Evolutionary conservation across 352 stramenopile species (phyloP).

Genomic region (Peronospora destructor): DNA sequence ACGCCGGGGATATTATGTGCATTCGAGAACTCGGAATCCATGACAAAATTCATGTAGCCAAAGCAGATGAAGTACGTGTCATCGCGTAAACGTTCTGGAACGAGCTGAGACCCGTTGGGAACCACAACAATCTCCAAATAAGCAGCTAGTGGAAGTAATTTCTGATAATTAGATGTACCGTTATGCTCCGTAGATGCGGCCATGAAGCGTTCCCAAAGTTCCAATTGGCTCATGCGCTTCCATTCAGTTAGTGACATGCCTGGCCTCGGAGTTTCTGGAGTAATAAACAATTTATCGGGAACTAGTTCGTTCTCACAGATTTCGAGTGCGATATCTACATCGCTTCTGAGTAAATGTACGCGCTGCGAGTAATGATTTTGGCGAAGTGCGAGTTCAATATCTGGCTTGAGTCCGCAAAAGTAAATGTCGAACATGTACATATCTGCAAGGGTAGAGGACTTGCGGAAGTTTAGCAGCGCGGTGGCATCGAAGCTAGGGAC

Average conservation of each 20-base stretch:
- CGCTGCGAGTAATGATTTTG: slow-evolving; percentile 42
- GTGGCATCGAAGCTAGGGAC: slow-evolving; percentile 74
- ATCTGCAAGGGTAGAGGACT: slow-evolving; percentile 50
- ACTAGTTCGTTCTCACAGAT: slow-evolving; percentile 60
- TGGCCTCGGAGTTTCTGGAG: slow-evolving; percentile 22
- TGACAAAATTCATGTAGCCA: slow-evolving; percentile 66
- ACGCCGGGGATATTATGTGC: slow-evolving; percentile 55
- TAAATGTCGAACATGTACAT: slow-evolving; percentile 73
- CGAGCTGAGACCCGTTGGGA: slow-evolving; percentile 32
- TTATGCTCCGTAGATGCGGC: slow-evolving; percentile 28
- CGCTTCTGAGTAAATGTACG: slow-evolving; percentile 43
- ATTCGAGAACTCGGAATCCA: slow-evolving; percentile 56
- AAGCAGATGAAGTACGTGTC: slow-evolving; percentile 78
- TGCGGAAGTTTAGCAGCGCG: slow-evolving; percentile 70
- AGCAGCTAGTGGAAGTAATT: slow-evolving; percentile 47
- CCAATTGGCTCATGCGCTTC: slow-evolving; percentile 51
- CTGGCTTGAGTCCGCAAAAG: slow-evolving; percentile 57
- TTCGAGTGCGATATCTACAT: slow-evolving; percentile 54
- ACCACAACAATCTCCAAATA: slow-evolving; percentile 59
- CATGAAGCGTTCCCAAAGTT: slow-evolving; percentile 70
- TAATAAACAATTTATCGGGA: slow-evolving; percentile 32
- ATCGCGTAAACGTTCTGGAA: slow-evolving; percentile 29
- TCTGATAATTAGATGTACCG: slow-evolving; percentile 30
- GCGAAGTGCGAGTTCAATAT: slow-evolving; percentile 40
- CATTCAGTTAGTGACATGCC: slow-evolving; percentile 40